These are phyloP conservation scores for Coemansia sp. DNA, from an alignment of 192 early-diverging fungal genomes.

Conservation along the genomic window DNA sequence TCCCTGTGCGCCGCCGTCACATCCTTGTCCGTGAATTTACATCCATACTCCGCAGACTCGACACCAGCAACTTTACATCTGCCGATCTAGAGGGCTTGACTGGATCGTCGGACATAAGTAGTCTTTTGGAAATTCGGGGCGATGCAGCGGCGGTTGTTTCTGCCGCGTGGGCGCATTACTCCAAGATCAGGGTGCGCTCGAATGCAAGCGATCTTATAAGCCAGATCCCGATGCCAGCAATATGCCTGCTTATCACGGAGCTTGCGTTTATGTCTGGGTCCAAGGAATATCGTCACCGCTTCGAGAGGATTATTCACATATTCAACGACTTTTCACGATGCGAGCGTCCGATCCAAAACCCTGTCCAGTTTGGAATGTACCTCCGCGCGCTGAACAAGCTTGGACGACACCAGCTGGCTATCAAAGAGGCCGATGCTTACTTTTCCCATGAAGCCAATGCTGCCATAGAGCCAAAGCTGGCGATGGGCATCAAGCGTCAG, in stretches of 20 bases:
- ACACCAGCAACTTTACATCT: not conserved
- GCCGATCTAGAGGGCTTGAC: not conserved
- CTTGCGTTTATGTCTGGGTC: constrained; percentile 27
- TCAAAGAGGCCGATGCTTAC: constrained; percentile 18
- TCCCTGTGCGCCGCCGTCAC: constrained; percentile 11
- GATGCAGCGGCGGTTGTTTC: constrained; percentile 3
- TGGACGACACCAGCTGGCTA: constrained; percentile 16
- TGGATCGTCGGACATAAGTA: not conserved
- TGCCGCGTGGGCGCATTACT: constrained; percentile 40
- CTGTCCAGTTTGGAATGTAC: constrained; percentile 29
- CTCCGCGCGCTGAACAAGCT: constrained; percentile 47
- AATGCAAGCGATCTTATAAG: constrained; percentile 12
- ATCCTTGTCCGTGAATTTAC: constrained; percentile 38
- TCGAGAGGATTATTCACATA: constrained; percentile 29
- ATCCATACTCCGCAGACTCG: constrained; percentile 15
- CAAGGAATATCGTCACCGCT: constrained; percentile 16
- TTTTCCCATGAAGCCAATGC: not conserved
- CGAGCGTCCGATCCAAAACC: constrained; percentile 15
- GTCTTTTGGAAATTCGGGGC: not conserved
- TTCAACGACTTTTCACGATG: constrained; percentile 16
- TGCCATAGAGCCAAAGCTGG: not conserved
- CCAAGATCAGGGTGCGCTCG: constrained; percentile 17
- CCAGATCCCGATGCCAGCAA: constrained; percentile 19
- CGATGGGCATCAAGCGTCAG: constrained; percentile 24
- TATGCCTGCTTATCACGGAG: constrained; percentile 31